Evolutionary conservation across 2,329 filamentous ascomycete genomes (phyloP).

Genomic region (Colletotrichum noveboracense): DNA sequence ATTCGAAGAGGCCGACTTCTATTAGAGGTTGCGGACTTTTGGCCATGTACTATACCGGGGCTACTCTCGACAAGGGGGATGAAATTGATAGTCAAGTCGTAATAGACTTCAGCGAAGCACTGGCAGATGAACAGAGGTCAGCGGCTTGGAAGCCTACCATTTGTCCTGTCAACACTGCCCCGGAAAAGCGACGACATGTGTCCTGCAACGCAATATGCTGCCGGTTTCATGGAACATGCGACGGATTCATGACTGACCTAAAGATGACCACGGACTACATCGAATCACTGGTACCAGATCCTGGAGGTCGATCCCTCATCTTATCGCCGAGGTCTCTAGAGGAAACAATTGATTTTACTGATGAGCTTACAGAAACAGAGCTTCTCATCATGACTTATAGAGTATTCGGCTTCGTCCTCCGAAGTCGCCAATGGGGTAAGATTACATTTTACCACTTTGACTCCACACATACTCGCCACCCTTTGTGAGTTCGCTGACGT

Average conservation of each 20-base stretch:
- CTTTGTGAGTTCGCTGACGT: no score
- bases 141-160: background rate
- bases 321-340: background rate
- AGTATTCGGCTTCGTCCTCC: background rate
- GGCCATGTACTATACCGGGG: background rate
- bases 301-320: accelerated
- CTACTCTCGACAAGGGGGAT: accelerated
- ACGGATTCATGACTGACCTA: background rate
- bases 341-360: accelerated
- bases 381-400: background rate
- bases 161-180: accelerated
- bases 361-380: background rate
- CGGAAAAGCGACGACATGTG: no score
- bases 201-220: background rate
- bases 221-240: no score
- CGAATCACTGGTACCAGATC: accelerated
- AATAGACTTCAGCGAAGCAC: accelerated
- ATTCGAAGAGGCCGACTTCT: background rate
- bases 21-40: background rate
- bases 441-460: background rate
- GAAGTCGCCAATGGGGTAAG: background rate
- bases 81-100: background rate
- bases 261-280: background rate
- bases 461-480: no score
- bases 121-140: background rate